Evolutionary conservation across 1,139 yeast genomes (phyloP).

Genomic region (Taiozyma onychis): DNA sequence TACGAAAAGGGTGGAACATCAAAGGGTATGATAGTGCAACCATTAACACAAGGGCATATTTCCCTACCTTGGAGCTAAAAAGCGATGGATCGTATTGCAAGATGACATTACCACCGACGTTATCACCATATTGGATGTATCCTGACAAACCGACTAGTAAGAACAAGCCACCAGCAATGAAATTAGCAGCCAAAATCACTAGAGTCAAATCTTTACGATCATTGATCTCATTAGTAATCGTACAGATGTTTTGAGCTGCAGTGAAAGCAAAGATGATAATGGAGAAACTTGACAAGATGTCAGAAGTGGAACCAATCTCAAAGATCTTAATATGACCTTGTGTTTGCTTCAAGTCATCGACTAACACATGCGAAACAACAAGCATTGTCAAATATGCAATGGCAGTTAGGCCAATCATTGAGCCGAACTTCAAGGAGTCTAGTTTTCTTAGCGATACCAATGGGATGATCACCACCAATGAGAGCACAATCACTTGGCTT

Average conservation of each 20-base stretch:
- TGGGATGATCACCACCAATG: constrained; percentile 65
- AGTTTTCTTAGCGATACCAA: constrained; percentile 66
- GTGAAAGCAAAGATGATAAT: constrained; percentile 92
- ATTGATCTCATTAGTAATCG: constrained; percentile 76
- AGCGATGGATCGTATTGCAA: constrained; percentile 45
- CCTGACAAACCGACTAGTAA: constrained; percentile 76
- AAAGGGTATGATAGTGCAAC: constrained; percentile 86
- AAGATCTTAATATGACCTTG: constrained; percentile 52
- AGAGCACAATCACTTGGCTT: constrained; percentile 59
- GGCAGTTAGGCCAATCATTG: constrained; percentile 76
- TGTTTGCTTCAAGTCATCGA: constrained; percentile 39
- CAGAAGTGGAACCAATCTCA: constrained; percentile 50
- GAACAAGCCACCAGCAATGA: constrained; percentile 53
- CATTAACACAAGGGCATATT: constrained; percentile 72
- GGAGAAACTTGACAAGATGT: constrained; percentile 77
- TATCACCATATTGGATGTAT: constrained; percentile 78
- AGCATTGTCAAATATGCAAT: constrained; percentile 75
- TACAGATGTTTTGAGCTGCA: constrained; percentile 91
- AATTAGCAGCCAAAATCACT: constrained; percentile 52
- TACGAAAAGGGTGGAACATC: constrained; percentile 89
- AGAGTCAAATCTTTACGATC: constrained; percentile 50
- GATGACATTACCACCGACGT: constrained; percentile 76
- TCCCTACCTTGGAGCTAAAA: constrained; percentile 47
- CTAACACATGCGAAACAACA: constrained; percentile 58
- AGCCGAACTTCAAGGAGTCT: constrained; percentile 83